Base-by-base conservation (phyloP, 2,329 filamentous ascomycete genomes). In the Botrytis sinoallii region DNA sequence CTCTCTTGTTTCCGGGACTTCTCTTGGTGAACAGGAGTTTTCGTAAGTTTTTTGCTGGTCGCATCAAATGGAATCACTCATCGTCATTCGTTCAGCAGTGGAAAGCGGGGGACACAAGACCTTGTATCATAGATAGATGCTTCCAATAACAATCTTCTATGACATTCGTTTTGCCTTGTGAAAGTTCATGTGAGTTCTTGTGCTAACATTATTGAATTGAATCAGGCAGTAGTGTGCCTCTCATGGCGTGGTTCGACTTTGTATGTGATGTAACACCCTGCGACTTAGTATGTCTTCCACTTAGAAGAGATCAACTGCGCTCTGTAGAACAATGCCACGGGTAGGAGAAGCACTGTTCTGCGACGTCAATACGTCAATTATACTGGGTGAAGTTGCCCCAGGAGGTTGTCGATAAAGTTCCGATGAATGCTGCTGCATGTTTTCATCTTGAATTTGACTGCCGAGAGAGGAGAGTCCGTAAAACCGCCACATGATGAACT, bases 91-190 rank as follows among this genome's bases (percentile, higher is more conserved):
- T 42, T 35, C 20, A 63, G 20, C 55, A 46, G 40, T 46, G 8
- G 5, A 16, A n/a, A 38, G n/a, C 10, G 38, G 68, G 10, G 38
- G 68, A 61, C 8, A 35, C 14, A 25, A n/a, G 22, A 35, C 20
- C 44, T 46, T n/a, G 55, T 69, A 61, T 46, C 68, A 63, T 70
- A 70, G 67, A 70, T 59, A 59, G 18, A 44, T 46, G 55, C 68
- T 25, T n/a, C 18, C 29, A 38, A 70, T 46, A 22, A 70, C 40
- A 63, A 20, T 32, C 25, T 46, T 63, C 22, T 35, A 61, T 70
- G 38, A 38, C 1, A 20, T 70, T 29, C 20, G 38, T 10, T 18
- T 18, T 46, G 20, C 42, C 22, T n/a, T 63, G 8, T 44, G 42
- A 46, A 5, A 61, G 46, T 46, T 16, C 12, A 5, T 61, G 16